Percentiles rank a stretch among this genome's conserved stretches.
Evolutionary conservation across 345 rosid species (phyloP).

Genomic region (Eucalyptus virginea): DNA sequence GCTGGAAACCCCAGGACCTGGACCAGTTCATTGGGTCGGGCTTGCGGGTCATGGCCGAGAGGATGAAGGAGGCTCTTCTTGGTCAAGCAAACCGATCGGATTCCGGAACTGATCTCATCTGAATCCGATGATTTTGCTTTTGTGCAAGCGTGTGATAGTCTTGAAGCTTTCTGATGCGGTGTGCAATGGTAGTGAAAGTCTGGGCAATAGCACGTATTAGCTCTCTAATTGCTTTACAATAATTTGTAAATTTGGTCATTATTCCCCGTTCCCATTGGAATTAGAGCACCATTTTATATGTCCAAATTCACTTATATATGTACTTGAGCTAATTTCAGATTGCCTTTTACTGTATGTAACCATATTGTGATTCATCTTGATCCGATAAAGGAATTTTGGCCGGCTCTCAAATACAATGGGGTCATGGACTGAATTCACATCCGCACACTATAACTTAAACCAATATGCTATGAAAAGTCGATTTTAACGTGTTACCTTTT

Average conservation of each 20-base stretch:
- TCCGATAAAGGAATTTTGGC: background rate
- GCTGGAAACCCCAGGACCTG: conserved; percentile 23
- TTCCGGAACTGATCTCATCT: background rate
- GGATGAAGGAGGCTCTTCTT: conserved; percentile 20
- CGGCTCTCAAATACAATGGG: background rate
- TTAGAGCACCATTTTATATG: background rate
- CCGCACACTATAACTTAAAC: background rate
- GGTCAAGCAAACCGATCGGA: background rate
- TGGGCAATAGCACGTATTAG: background rate
- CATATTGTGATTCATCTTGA: background rate
- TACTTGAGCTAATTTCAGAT: background rate
- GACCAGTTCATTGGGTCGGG: conserved; percentile 16
- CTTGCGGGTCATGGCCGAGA: conserved; percentile 26
- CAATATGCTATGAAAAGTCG: background rate
- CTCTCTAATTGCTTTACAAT: background rate
- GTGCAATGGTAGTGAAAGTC: background rate
- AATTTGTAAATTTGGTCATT: background rate
- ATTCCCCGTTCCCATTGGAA: background rate
- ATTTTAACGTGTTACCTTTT: background rate
- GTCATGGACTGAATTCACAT: background rate
- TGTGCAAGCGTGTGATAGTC: background rate
- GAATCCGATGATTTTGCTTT: background rate
- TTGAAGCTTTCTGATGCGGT: background rate
- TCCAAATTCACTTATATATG: background rate
- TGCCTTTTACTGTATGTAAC: background rate